A percentile compares a stretch with the other conserved stretches of the same genome.
Evolutionary conservation across 352 stramenopile genomes (phyloP).

Genomic region (Phytophthora syringae): DNA sequence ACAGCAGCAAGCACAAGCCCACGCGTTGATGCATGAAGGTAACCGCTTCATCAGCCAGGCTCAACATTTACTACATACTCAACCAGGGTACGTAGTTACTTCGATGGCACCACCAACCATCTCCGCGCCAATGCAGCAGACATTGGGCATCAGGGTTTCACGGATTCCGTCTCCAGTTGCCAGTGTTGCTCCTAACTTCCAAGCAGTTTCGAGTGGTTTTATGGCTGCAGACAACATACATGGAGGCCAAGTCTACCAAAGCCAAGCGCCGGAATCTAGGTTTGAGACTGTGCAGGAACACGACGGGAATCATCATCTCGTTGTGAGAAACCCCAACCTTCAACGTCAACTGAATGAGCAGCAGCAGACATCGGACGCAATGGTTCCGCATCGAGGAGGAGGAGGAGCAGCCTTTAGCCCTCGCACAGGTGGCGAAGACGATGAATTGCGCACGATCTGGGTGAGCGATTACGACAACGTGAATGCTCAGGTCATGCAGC

Average conservation of each 20-base stretch:
- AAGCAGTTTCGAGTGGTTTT: slow-evolving; percentile 17
- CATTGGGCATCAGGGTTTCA: slow-evolving; percentile 8
- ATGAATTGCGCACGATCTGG: slow-evolving; percentile 44
- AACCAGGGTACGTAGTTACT: slow-evolving; percentile 19
- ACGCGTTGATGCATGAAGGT: slow-evolving; percentile 12
- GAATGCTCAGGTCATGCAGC: slow-evolving; percentile 40
- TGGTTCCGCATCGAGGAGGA: slow-evolving; percentile 26
- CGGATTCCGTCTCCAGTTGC: slow-evolving; percentile 19
- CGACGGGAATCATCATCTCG: slow-evolving; percentile 23
- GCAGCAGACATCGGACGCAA: slow-evolving; percentile 22
- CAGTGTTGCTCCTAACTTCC: slow-evolving; percentile 18
- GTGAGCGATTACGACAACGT: slow-evolving; percentile 46
- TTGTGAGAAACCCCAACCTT: slow-evolving; percentile 28
- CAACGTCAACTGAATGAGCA: slow-evolving; percentile 21
- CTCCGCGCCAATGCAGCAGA: slow-evolving; percentile 18
- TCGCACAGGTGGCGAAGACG: slow-evolving; percentile 30
- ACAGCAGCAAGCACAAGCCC: slow-evolving; percentile 20
- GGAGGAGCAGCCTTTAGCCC: slow-evolving; percentile 18
- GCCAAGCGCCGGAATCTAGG: slow-evolving; percentile 9
- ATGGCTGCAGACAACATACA: slow-evolving; percentile 10
- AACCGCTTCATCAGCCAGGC: slow-evolving; percentile 27
- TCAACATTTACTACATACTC: slow-evolving; percentile 27
- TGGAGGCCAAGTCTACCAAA: slow-evolving; percentile 21
- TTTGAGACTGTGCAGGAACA: slow-evolving; percentile 38
- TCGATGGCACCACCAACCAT: slow-evolving; percentile 22